Evolutionary conservation across 768 basidiomycete species (phyloP).

Genomic region (Tephrocybe rancida): DNA sequence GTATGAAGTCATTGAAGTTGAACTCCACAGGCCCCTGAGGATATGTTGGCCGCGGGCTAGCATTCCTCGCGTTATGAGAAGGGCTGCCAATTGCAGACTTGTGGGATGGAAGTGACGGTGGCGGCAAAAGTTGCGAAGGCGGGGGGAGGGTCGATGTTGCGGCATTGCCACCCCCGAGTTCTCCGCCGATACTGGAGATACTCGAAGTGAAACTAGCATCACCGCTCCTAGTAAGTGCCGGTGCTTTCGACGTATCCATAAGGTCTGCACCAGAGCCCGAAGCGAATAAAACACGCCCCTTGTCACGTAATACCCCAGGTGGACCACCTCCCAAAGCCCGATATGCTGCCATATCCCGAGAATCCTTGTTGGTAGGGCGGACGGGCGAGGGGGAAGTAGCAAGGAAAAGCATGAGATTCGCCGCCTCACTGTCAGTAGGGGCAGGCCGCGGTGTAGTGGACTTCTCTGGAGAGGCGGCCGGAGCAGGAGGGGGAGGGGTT

Average conservation of each 20-base stretch:
- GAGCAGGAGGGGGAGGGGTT: constrained; percentile 44
- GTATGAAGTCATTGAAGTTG: constrained; percentile 73
- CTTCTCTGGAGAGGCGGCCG: constrained; percentile 26
- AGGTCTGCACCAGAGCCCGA: constrained; percentile 25
- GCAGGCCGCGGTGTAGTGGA: constrained; percentile 49
- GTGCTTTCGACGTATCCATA: constrained; percentile 12
- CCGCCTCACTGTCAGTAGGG: constrained; percentile 80
- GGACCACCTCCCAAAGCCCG: constrained; percentile 52
- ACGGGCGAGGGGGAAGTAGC: constrained; percentile 86
- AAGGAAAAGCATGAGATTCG: constrained; percentile 83
- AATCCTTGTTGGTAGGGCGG: constrained; percentile 56
- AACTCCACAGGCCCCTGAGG: constrained; percentile 44
- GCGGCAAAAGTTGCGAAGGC: constrained; percentile 31
- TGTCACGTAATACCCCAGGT: constrained; percentile 50
- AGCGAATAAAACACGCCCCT: constrained; percentile 74
- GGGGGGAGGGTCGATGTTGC: constrained; percentile 3
- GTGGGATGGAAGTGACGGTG: constrained; percentile 31
- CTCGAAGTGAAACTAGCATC: constrained; percentile 42
- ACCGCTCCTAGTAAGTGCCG: constrained; percentile 27
- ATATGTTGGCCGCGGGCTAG: constrained; percentile 39
- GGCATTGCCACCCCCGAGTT: constrained; percentile 20
- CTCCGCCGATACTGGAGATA: constrained; percentile 38
- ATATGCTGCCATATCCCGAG: constrained; percentile 57
- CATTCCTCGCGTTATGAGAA: constrained; percentile 18
- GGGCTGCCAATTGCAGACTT: constrained; percentile 22